Percentiles rank a stretch among this genome's conserved stretches.
These are phyloP conservation scores for bread wheat (Triticum aestivum) DNA, from an alignment of 176 grass and related monocot genomes.

Conservation along the genomic window DNA sequence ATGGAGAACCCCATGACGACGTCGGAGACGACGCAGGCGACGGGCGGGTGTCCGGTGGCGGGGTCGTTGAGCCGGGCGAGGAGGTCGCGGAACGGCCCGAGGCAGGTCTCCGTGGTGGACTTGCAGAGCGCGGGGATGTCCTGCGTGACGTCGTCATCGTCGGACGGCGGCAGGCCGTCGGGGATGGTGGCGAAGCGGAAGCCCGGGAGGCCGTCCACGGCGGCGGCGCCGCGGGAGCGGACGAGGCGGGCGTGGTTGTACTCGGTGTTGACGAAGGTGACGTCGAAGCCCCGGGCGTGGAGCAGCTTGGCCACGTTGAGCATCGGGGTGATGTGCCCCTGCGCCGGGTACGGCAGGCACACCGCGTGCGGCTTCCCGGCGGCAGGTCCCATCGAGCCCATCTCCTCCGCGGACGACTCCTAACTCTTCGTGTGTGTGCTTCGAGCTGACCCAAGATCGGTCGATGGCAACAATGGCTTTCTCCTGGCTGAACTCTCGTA, in stretches of 20 bases:
- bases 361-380: slow-evolving; percentile 55
- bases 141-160: slow-evolving; percentile 64
- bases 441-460: not conserved
- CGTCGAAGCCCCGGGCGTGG: slow-evolving; percentile 64
- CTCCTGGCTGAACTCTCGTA: not conserved
- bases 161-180: slow-evolving; percentile 58
- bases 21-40: slow-evolving; percentile 73
- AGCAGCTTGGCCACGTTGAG: slow-evolving; percentile 76
- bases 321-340: slow-evolving; percentile 82
- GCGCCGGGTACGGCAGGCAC: slow-evolving; percentile 66
- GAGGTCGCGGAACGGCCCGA: slow-evolving; percentile 53
- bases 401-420: not conserved
- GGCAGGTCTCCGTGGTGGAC: slow-evolving; percentile 55
- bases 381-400: slow-evolving; percentile 35
- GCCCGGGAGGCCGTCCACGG: slow-evolving; percentile 39
- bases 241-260: slow-evolving; percentile 69
- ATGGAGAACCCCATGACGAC: slow-evolving; percentile 76
- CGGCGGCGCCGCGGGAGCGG: slow-evolving; percentile 23
- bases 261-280: slow-evolving; percentile 79
- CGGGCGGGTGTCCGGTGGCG: slow-evolving; percentile 18
- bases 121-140: slow-evolving; percentile 60
- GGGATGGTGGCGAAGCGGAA: slow-evolving; percentile 68
- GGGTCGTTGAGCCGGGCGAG: slow-evolving; percentile 48
- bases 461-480: not conserved
- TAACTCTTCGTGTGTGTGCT: no score